Evolutionary conservation across 805 yeast species (phyloP), one percentile per base, ranked within the genome.

Genomic region (Brettanomyces naardenensis): DNA sequence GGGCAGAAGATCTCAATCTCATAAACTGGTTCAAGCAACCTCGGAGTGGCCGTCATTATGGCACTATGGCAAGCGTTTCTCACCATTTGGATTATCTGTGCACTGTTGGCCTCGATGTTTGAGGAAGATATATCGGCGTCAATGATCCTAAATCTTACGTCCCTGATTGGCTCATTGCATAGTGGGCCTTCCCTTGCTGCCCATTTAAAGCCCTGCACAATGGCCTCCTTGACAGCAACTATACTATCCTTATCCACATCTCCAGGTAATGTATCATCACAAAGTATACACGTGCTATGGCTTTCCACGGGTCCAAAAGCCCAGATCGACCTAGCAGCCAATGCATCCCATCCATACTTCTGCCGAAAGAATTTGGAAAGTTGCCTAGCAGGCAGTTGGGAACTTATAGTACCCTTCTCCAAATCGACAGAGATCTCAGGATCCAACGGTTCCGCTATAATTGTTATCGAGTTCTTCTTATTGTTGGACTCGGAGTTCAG

Each of bases 1-100:
- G 74, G 69, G 18, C 89, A 77, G 0, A 78, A 62, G 1, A 79
- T 66, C 42, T 73, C 71, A 20, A 82, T 69, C 10, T 69, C 61
- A 53, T 81, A 87, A 2, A 79, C 56, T 0, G 98, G 98, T 52
- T 92, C 98, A 66, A 89, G 54, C 22, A 92, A 55, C 31, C 76
- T 65, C 0, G 97, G 97, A 0, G 75, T 55, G 0, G 95, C 90
- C 1, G 88, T 71, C 56, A 92, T 58, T 29, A 87, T 57, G 0
- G 95, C 87, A 1, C 88, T 68, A 52, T 83, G 82, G 48, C 95
- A 85, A 1, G 97, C 97, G 34, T 81, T 75, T 45, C 95, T 68
- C 2, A 80, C 69, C 68, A 89, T 73, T 17, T 95, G 92, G 28
- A 87, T 80, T 4, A 89, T 68, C 54, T 87, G 95, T 1, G 77